phyloP scores from a whole-genome alignment of 805 yeast genomes.

The Cyberlindnera euphorbiiphila region DNA sequence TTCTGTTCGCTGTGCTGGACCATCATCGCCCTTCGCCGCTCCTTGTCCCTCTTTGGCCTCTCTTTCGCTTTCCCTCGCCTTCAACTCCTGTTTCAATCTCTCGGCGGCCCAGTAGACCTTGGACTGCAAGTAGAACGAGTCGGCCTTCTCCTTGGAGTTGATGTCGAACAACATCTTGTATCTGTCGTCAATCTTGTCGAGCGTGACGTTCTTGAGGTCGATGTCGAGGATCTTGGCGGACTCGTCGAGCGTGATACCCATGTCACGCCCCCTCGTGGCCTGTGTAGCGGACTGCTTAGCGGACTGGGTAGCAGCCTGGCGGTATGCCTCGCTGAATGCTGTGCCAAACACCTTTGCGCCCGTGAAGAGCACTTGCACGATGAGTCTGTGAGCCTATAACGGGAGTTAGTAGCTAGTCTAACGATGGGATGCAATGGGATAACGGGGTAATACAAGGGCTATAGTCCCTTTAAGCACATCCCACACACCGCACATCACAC shows the following conservation, averaged over 20 bases:
- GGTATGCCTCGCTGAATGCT: conserved; percentile 95
- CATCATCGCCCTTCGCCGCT: too few species aligned
- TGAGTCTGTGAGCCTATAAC: conserved; percentile 86
- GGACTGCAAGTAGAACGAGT: conserved; percentile 88
- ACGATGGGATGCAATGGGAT: too few species aligned
- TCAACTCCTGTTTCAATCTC: conserved; percentile 74
- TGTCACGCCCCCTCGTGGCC: conserved; percentile 42
- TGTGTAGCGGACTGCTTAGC: conserved; percentile 62
- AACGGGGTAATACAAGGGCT: too few species aligned
- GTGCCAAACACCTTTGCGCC: conserved; percentile 95
- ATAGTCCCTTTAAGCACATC: too few species aligned
- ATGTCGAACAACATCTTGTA: conserved; percentile 82
- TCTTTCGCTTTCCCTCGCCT: conserved; percentile 44
- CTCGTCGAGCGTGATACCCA: conserved; percentile 84
- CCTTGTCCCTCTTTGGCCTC: conserved; percentile 19
- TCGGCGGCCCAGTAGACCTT: conserved; percentile 95
- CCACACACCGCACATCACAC: too few species aligned
- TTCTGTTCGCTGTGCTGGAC: conserved; percentile 8
- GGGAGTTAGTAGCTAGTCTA: too few species aligned
- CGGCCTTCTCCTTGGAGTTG: conserved; percentile 93
- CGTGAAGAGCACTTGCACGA: conserved; percentile 85
- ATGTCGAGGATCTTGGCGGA: conserved; percentile 87
- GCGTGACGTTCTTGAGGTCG: conserved; percentile 51
- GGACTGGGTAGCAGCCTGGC: conserved; percentile 93
- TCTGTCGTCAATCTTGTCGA: conserved; percentile 62